Conservation (phyloP, 495 filamentous ascomycete species). For the Diplogelasinospora grovesii region DNA sequence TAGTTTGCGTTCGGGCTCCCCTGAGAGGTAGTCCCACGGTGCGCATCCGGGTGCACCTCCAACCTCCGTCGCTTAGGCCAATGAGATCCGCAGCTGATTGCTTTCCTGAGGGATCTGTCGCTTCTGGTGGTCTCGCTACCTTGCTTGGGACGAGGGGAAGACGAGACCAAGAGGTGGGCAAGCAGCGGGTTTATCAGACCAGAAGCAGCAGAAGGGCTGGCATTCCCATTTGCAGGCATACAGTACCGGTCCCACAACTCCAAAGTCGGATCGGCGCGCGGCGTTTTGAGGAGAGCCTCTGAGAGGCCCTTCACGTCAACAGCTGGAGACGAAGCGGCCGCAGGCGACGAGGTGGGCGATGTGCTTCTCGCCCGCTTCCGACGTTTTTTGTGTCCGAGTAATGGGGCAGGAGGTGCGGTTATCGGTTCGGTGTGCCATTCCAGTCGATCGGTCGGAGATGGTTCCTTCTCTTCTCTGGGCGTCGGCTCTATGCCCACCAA, state of each 20-base stretch:
- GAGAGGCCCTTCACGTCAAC: constrained; percentile 47
- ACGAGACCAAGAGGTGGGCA: constrained; percentile 59
- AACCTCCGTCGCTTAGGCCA: constrained; percentile 56
- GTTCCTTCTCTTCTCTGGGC: constrained; percentile 24
- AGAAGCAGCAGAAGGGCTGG: constrained; percentile 29
- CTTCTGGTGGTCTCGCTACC: constrained; percentile 37
- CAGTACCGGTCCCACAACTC: constrained; percentile 85
- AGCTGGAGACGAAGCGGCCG: constrained; percentile 21
- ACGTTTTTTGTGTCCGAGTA: constrained; percentile 41
- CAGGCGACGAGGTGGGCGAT: constrained; percentile 68
- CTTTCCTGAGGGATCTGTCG: constrained; percentile 53
- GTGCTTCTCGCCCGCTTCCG: constrained; percentile 75
- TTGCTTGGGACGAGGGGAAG: constrained; percentile 58
- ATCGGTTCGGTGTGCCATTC: constrained; percentile 30
- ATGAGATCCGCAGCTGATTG: constrained; percentile 66
- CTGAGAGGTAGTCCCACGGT: constrained; percentile 6
- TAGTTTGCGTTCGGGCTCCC: constrained; percentile 21
- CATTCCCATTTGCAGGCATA: constrained; percentile 23
- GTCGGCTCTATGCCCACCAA: constrained; percentile 66
- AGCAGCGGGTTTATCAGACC: constrained; percentile 43
- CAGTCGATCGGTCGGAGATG: constrained; percentile 39
- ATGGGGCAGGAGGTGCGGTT: constrained; percentile 41
- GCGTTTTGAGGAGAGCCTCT: constrained; percentile 59
- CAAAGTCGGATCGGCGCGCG: constrained; percentile 71
- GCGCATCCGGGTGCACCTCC: constrained; percentile 21